phyloP scores from a whole-genome alignment of 106 monocot genomes.

The Chionographis japonica region DNA sequence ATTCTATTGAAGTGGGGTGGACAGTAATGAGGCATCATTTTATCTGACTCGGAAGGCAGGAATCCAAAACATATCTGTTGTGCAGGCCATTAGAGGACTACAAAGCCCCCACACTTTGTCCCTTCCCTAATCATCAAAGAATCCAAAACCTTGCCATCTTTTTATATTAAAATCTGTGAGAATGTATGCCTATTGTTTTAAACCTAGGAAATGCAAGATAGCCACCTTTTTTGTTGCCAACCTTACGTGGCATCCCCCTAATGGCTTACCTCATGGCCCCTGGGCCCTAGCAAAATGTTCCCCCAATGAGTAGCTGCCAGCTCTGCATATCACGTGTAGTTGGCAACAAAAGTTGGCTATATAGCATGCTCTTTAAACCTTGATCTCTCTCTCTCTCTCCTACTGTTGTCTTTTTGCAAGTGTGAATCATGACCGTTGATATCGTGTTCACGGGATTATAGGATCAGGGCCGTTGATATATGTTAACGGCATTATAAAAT shows the following conservation, averaged over 20 bases:
- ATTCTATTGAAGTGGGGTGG: neutral
- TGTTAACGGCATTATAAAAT: too few relatives aligned
- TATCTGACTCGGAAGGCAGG: neutral
- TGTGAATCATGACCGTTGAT: neutral
- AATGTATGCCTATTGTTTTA: neutral
- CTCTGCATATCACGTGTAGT: too few relatives aligned
- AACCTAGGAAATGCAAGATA: too few relatives aligned
- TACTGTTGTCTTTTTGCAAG: neutral
- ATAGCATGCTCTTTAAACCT: too few relatives aligned
- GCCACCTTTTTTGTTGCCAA: too few relatives aligned
- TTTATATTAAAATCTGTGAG: neutral
- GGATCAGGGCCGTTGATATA: too few relatives aligned
- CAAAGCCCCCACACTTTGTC: neutral
- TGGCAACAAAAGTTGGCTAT: too few relatives aligned
- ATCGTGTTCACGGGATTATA: too few relatives aligned
- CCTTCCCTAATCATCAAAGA: neutral
- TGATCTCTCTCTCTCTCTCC: neutral
- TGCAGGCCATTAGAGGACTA: neutral
- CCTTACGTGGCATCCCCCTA: too few relatives aligned
- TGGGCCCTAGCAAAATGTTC: too few relatives aligned
- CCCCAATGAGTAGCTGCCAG: too few relatives aligned
- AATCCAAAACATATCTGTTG: neutral
- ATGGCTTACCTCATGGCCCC: too few relatives aligned
- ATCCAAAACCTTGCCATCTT: slow-evolving; percentile 6
- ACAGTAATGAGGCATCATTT: neutral